Evolutionary conservation across 2,329 filamentous ascomycete genomes (phyloP).

Genomic region (Diaporthe eres): DNA sequence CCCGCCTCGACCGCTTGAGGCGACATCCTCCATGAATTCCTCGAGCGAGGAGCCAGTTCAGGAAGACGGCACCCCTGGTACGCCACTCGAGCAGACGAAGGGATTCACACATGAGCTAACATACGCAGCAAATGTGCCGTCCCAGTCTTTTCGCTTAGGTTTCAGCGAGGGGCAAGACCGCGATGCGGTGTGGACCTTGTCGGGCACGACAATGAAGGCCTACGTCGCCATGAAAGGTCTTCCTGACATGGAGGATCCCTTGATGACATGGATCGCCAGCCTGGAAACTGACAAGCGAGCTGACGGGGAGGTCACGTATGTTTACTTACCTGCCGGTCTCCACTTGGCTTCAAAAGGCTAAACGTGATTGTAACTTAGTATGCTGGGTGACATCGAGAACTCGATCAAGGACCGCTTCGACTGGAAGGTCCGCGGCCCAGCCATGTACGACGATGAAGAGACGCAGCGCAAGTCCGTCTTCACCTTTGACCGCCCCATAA

Average conservation of each 20-base stretch:
- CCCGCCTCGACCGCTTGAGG: neutral
- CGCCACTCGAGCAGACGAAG: neutral
- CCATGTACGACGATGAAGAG: constrained; percentile 35
- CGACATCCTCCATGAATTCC: neutral
- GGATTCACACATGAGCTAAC: neutral
- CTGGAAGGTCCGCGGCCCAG: constrained; percentile 36
- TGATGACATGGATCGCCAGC: constrained; percentile 48
- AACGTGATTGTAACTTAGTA: neutral
- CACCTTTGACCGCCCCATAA: constrained; percentile 42
- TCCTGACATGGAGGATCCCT: constrained; percentile 45
- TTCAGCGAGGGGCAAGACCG: constrained; percentile 13
- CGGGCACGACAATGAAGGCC: constrained; percentile 46
- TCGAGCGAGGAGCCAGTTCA: neutral
- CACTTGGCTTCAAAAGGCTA: neutral
- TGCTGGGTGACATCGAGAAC: constrained; percentile 28
- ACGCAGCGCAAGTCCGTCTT: constrained; percentile 17
- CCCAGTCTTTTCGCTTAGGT: neutral
- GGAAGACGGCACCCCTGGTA: constrained; percentile 6
- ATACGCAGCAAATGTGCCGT: neutral
- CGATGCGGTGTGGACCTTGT: constrained; percentile 31
- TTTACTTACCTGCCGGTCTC: neutral
- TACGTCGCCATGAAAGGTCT: constrained; percentile 54
- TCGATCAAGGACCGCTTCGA: constrained; percentile 29
- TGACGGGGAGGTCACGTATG: constrained; percentile 12
- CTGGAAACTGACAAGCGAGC: constrained; percentile 19